Evolutionary conservation across 164 flowering plant species (phyloP), one percentile per base, ranked within the genome.

Genomic region (Dillenia suffruticosa): DNA sequence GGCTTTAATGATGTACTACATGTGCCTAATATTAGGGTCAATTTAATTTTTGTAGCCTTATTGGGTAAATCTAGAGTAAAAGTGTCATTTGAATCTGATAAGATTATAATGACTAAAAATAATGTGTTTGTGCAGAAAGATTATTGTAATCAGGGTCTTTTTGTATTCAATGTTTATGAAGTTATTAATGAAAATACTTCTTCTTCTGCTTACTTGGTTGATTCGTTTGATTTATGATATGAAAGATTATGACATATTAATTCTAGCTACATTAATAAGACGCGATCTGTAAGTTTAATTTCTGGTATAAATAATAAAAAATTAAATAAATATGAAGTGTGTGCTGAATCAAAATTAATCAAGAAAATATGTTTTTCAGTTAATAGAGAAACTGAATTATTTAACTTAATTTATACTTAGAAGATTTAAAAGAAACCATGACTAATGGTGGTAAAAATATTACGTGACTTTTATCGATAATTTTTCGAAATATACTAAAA

Each of bases 1-100:
- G 15, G 50, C 1, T 40, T 58, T 1, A 58, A 14, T 46, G 19
- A 58, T 58, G 50, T 58, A 13, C 61, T 58, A 43, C 26, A 46
- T 58, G 61, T 58, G 15, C 16, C 59, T 0, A 22, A 57, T 9
- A 57, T 57, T 57, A 46, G 8, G n/a, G n/a, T n/a, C n/a, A n/a
- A n/a, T n/a, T n/a, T n/a, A n/a, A n/a, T n/a, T n/a, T n/a, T n/a
- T n/a, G n/a, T n/a, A n/a, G n/a, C n/a, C n/a, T n/a, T n/a, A n/a
- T n/a, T n/a, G 9, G 49, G 49, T 9, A 47, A 47, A 47, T 9
- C 49, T 47, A 47, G 49, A 12, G 49, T 47, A 9, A 47, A n/a
- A 47, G 49, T 9, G 9, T 47, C 9, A 9, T 47, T 47, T 47
- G 49, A 47, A 12, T 47, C 49, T 47, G 49, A 47, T 12, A 47